Evolutionary conservation across 1,284 basidiomycete species (phyloP), one percentile per base, ranked within the genome.

Genomic region (Naganishia cerealis): DNA sequence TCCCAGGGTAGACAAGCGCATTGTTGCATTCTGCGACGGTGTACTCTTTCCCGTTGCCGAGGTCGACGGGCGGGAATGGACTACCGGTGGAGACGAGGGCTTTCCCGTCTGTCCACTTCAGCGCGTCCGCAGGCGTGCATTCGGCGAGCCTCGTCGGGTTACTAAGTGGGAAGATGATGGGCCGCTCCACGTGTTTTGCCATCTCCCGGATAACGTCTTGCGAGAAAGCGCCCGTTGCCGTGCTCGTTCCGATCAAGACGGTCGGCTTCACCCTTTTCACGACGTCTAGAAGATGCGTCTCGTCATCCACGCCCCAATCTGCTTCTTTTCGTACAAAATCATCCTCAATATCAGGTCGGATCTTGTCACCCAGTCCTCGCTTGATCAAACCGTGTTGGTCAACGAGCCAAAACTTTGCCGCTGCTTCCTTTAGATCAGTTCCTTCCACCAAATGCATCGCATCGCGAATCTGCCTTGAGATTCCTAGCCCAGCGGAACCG

Each of bases 71-170:
- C 6, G 85, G 85, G 82, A 92, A 94, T 0, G 90, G 91, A 72
- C 88, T 90, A 15, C 91, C 91, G 8, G 90, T 92, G 0, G 90
- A 89, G 59, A 92, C 80, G 46, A 92, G 80, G 18, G 89, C 90
- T 75, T 85, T 87, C 4, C 90, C 90, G 3, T 86, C 78, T 0
- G 88, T 89, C 91, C 91, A 93, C 29, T 87, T 82, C 72, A 87
- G 87, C 53, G 87, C 85, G 74, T 91, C 86, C 71, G 85, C 82
- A 9, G 75, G 75, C 24, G 72, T 76, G 21, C 48, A 52, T 56
- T 56, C 43, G 65, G 53, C 15, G 8, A 43, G 57, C 42, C 52
- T 50, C 33, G 48, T 54, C 5, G 57, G 56, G 26, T 56, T 57
- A 8, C 74, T 69, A 24, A 75, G 73, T 1, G 90, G 90, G 71